phyloP scores from a whole-genome alignment of 2,329 filamentous ascomycete genomes.

The Colletotrichum lini region DNA sequence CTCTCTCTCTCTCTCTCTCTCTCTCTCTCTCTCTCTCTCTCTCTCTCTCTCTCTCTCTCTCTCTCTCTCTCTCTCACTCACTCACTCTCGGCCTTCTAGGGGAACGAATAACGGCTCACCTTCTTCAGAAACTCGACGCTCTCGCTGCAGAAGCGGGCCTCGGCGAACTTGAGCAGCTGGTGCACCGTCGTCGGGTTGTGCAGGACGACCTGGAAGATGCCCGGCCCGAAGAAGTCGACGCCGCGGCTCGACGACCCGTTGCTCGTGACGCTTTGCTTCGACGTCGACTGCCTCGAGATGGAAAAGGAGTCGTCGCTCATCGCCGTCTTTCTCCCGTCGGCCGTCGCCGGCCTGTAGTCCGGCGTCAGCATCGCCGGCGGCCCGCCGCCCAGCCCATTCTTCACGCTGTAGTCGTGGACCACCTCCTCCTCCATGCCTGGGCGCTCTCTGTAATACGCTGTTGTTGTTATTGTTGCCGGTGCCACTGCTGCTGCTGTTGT shows the following conservation, averaged over 20 bases:
- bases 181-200: constrained; percentile 63
- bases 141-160: constrained; percentile 61
- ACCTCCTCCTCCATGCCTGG: constrained; percentile 22
- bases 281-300: constrained; percentile 33
- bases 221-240: constrained; percentile 64
- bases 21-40: too few relatives aligned
- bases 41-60: too few relatives aligned
- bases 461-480: too few relatives aligned
- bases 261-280: constrained; percentile 34
- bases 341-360: constrained; percentile 10
- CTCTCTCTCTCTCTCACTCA: too few relatives aligned
- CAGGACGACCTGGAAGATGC: constrained; percentile 66
- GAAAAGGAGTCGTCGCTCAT: constrained; percentile 31
- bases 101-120: constrained; percentile 48
- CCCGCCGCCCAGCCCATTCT: neutral
- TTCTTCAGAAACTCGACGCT: constrained; percentile 68
- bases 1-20: too few relatives aligned
- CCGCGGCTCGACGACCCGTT: constrained; percentile 44
- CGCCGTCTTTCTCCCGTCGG: neutral
- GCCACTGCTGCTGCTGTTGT: too few relatives aligned
- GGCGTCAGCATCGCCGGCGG: constrained; percentile 8
- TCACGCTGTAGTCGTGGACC: constrained; percentile 8
- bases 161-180: constrained; percentile 64
- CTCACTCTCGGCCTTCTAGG: too few relatives aligned
- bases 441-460: neutral